Percentiles rank a stretch among this genome's conserved stretches.
Conservation (phyloP, 1,284 basidiomycete genomes). For the Apiotrichum sp. region DNA sequence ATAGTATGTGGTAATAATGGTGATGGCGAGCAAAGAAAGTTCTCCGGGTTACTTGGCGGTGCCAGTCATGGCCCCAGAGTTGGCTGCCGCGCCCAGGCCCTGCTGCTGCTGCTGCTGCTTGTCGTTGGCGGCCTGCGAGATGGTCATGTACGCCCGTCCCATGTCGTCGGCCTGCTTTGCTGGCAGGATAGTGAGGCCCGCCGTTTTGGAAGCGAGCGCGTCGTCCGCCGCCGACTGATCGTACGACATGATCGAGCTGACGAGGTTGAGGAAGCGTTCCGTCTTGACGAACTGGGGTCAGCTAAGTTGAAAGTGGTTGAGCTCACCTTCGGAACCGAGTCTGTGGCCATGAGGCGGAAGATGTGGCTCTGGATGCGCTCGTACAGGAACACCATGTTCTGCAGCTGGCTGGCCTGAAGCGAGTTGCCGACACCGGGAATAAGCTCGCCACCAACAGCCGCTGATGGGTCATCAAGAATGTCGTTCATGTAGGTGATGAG, state of each 20-base stretch:
- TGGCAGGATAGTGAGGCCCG: background rate
- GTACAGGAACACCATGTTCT: constrained; percentile 87
- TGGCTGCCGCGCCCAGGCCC: background rate
- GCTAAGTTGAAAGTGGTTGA: background rate
- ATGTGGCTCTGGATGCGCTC: constrained; percentile 95
- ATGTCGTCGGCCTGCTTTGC: constrained; percentile 5
- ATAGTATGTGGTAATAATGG: too few relatives aligned
- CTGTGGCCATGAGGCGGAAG: constrained; percentile 94
- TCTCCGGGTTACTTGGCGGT: background rate
- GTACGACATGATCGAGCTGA: constrained; percentile 31
- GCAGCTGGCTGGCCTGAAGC: constrained; percentile 81
- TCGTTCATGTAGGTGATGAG: constrained; percentile 87
- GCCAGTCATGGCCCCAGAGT: background rate
- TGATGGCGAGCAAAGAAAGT: too few relatives aligned
- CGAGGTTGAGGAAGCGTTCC: constrained; percentile 26
- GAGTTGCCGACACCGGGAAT: constrained; percentile 62
- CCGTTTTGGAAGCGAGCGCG: constrained; percentile 12
- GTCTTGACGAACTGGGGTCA: constrained; percentile 23
- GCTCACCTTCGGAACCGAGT: constrained; percentile 86
- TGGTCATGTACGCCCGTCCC: constrained; percentile 42
- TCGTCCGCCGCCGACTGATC: constrained; percentile 18
- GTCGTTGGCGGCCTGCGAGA: constrained; percentile 40
- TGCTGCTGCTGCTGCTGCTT: constrained; percentile 14
- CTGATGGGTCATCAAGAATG: constrained; percentile 62
- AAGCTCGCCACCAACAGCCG: constrained; percentile 58